A percentile compares a stretch with the other conserved stretches of the same genome.
phyloP scores from a whole-genome alignment of 106 monocot genomes.

The Acanthochlamys bracteata region DNA sequence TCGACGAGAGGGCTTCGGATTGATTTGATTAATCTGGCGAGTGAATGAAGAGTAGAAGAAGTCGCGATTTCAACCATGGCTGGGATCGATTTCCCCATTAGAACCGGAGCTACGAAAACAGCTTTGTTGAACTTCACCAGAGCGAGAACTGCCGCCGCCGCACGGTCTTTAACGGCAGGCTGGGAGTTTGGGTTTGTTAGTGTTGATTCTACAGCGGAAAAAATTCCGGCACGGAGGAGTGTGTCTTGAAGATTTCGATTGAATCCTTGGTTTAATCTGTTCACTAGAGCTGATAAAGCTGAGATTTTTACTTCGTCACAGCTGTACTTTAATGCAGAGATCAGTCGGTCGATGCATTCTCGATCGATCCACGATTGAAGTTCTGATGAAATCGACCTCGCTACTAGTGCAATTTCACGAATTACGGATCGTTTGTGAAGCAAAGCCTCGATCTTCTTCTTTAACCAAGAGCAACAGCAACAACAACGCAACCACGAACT shows the following conservation, averaged over 20 bases:
- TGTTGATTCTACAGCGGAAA: slow-evolving; percentile 36
- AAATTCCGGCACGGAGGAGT: slow-evolving; percentile 38
- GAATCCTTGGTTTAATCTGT: slow-evolving; percentile 38
- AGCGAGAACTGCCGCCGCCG: slow-evolving; percentile 40
- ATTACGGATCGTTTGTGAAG: slow-evolving; percentile 9
- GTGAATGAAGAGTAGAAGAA: slow-evolving; percentile 26
- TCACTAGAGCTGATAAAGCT: slow-evolving; percentile 30
- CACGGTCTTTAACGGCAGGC: slow-evolving; percentile 30
- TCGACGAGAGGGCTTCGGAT: slow-evolving; percentile 63
- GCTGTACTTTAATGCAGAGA: slow-evolving; percentile 14
- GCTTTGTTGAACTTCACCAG: slow-evolving; percentile 75
- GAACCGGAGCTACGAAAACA: slow-evolving; percentile 66
- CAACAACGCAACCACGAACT: neutral
- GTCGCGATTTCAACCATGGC: slow-evolving; percentile 30
- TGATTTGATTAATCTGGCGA: slow-evolving; percentile 32
- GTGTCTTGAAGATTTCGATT: slow-evolving; percentile 38
- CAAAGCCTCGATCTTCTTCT: neutral
- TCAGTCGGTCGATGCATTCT: slow-evolving; percentile 32
- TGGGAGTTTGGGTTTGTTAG: slow-evolving; percentile 22
- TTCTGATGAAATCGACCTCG: slow-evolving; percentile 52
- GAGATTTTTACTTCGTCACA: slow-evolving; percentile 15
- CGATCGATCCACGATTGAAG: slow-evolving; percentile 77
- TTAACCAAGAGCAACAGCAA: too few species aligned
- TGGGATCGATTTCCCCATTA: slow-evolving; percentile 37
- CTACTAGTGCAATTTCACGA: slow-evolving; percentile 41